Evolutionary conservation across 306 rosid species (phyloP), one percentile per base, ranked within the genome.

Genomic region (Trichosanthes cucumerina): DNA sequence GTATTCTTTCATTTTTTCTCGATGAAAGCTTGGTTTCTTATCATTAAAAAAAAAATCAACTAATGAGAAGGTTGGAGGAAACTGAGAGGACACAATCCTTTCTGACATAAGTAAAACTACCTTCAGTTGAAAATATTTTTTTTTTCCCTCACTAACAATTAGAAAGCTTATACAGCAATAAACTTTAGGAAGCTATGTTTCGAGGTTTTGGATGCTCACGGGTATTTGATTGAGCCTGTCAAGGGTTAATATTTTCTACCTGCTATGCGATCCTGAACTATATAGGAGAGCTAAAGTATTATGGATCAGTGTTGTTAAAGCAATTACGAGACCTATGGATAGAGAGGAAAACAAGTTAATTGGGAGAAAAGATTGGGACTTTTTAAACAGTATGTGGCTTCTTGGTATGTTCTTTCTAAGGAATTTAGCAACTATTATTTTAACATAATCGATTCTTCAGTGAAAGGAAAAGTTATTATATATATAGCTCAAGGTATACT

Each of bases 401-500:
- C 70, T 63, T 33, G 21, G 70, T 31, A 63, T 15, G 69, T 31
- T 62, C 68, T 59, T 57, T 23, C 39, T 31, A 62, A 14, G 69
- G 41, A 62, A 62, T 62, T 62, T 15, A 62, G 18, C 12, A 31
- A 15, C 43, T 31, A 15, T 13, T 62, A 14, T 15, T 33, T 19
- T 31, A 14, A 63, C 41, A 15, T 14, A 63, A 31, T 63, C 7
- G 18, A 59, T 24, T 26, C 19, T 57, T 91, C 98, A 93, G 98
- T 60, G 96, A 96, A 93, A 93, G 98, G 98, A 93, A 96, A 93
- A 93, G 97, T 91, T 91, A 91, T 87, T 87, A 73, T 24, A 4
- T 9, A 21, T n/a, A 59, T 15, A n/a, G 97, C 89, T 91, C 98
- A 90, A 96, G 96, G 98, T 84, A 80, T 84, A 82, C 76, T 84